Evolutionary conservation across 106 monocot genomes (phyloP), one percentile per base, ranked within the genome.

Genomic region (Dioscorea dumetorum): DNA sequence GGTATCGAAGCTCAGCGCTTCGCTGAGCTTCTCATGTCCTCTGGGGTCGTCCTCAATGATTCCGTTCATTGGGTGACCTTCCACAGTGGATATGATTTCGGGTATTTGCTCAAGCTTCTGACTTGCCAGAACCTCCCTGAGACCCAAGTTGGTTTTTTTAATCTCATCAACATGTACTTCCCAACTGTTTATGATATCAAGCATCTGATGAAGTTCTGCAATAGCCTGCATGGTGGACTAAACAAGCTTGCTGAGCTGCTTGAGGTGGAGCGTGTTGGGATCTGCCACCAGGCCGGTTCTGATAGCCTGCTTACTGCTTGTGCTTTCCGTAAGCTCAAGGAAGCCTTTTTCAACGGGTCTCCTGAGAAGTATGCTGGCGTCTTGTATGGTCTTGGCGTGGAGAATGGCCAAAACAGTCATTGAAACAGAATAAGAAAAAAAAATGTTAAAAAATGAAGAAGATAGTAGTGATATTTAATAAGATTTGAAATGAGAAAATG

Each of bases 1-100:
- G 87, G 87, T 3, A 64, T 83, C 14, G 80, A 87, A 14, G 73
- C 83, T 15, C 48, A 22, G 24, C 61, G 74, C 49, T 87, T 87
- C 24, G 80, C 68, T 5, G 87, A 87, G 80, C 83, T 87, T 62
- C 80, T 87, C 28, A 87, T 87, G 87, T 83, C 87, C 0, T 87
- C 87, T 0, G 87, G 87, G 10, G 60, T 87, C 23, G 87, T 87
- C n/a, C 76, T 87, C 12, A 83, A 83, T 33, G 80, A 80, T 32
- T 67, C 72, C 3, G 75, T 87, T 22, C 74, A 64, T 67, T 87
- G 87, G 87, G 77, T 87, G 23, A 80, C 87, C 33, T 87, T 87
- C 80, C 87, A 87, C 58, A 72, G 77, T 33, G 87, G 83, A 1
- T 87, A 85, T 41, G 85, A 85, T 48, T 77, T 85, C 41, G 85